A percentile compares a stretch with the other conserved stretches of the same genome.
These are phyloP conservation scores for Hebeloma cylindrosporum DNA, from an alignment of 768 basidiomycete species.

Conservation along the genomic window DNA sequence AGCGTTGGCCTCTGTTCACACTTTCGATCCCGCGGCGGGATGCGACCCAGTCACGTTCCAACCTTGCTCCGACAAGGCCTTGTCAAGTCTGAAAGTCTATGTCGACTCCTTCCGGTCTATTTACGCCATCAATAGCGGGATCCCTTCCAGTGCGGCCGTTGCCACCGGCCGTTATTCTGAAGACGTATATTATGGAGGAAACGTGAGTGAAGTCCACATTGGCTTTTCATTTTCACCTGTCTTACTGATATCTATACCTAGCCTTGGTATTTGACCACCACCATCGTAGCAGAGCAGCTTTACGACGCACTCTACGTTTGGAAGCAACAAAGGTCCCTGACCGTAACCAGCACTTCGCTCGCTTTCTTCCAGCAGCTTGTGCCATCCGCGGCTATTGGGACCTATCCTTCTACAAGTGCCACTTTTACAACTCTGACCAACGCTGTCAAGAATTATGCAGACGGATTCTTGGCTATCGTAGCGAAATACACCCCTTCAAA, in stretches of 20 bases:
- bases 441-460: slow-evolving; percentile 56
- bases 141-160: slow-evolving; percentile 51
- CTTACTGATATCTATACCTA: slow-evolving; percentile 21
- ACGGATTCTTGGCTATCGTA: slow-evolving; percentile 59
- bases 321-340: slow-evolving; percentile 49
- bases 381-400: slow-evolving; percentile 49
- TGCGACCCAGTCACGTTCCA: slow-evolving; percentile 79
- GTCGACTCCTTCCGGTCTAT: slow-evolving; percentile 72
- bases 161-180: slow-evolving; percentile 79
- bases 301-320: slow-evolving; percentile 72
- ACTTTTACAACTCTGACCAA: slow-evolving; percentile 50
- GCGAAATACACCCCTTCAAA: slow-evolving; percentile 61
- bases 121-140: slow-evolving; percentile 64
- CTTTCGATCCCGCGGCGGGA: slow-evolving; percentile 68
- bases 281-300: slow-evolving; percentile 77
- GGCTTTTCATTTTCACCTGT: too few relatives aligned
- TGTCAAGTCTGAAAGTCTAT: slow-evolving; percentile 69
- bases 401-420: slow-evolving; percentile 47
- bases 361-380: slow-evolving; percentile 69
- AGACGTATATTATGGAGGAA: slow-evolving; percentile 69
- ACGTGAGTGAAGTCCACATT: slow-evolving; percentile 50
- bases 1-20: slow-evolving; percentile 73
- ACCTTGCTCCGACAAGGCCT: slow-evolving; percentile 79
- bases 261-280: slow-evolving; percentile 77
- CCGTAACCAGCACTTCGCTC: slow-evolving; percentile 61